Evolutionary conservation across 2,329 filamentous ascomycete species (phyloP), one percentile per base, ranked within the genome.

Genomic region (Neofusicoccum sp.): DNA sequence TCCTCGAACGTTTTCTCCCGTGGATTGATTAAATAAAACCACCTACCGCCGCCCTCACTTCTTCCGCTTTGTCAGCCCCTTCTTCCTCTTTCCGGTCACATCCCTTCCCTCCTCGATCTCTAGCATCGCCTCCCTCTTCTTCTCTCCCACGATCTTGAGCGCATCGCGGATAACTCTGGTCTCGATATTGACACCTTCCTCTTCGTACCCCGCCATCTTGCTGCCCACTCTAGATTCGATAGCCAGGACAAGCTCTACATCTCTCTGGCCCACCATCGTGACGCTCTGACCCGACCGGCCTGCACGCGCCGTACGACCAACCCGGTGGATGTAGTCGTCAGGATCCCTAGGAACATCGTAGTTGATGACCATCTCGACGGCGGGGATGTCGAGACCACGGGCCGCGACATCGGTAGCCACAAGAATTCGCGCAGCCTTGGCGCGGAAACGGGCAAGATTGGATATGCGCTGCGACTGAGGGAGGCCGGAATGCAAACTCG

Each of bases 281-380:
- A 97, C 86, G 4, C 89, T 87, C 65, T 92, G 88, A 69, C 95
- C 95, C 58, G 82, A 82, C 45, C 92, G 85, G 0, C 95, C 95
- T 0, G 95, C 95, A 84, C 95, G 88, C 3, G 95, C 95, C 11
- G 95, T 99, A 76, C 95, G 89, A 73, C 95, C 95, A 54, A 97
- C 93, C 11, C 95, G 87, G 78, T 99, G 95, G 66, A 99, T 95
- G 74, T 99, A 99, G 76, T 97, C 93, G 73, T 97, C 93, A 3
- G 93, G 91, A 71, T 97, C 91, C n/a, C 93, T 87, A 0, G 95
- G 95, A 0, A 99, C 86, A 72, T 99, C 95, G 76, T 93, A 99
- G 76, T 99, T 98, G 71, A 99, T 80, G 2, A 99, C 95, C 14
- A 98, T 77, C 59, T 85, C 88, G 6, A 98, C 93, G 66, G 92